Evolutionary conservation across 2,329 filamentous ascomycete genomes (phyloP).

Genomic region (Pseudogymnoascus verrucosus): DNA sequence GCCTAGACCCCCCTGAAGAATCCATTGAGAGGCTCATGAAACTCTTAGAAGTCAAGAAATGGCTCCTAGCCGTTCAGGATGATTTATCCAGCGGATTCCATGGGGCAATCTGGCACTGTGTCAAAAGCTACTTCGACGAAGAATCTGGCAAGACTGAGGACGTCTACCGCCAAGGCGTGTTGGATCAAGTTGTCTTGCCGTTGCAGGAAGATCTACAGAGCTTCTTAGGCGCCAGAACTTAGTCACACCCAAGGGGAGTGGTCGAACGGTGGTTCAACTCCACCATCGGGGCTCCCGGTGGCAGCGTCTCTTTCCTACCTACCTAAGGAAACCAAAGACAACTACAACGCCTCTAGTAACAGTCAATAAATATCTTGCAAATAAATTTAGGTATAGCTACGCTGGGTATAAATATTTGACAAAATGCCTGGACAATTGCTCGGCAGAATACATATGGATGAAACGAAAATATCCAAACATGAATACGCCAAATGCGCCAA

Average conservation of each 20-base stretch:
- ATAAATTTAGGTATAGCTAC: background rate
- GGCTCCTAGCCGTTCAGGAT: background rate
- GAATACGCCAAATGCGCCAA: background rate
- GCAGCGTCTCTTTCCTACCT: too few species aligned
- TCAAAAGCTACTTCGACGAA: background rate
- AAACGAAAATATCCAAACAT: conserved; percentile 3
- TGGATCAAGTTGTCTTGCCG: background rate
- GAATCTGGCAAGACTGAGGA: background rate
- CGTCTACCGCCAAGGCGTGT: background rate
- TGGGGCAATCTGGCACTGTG: background rate
- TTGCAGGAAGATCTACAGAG: background rate
- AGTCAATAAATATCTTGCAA: background rate
- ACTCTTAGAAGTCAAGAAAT: background rate
- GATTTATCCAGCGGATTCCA: background rate
- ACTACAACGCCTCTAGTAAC: background rate
- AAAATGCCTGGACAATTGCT: background rate
- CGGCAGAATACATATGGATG: background rate
- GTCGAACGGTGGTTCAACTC: too few species aligned
- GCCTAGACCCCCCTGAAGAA: background rate
- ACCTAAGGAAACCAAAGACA: too few species aligned
- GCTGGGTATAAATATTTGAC: background rate
- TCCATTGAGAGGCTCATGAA: background rate
- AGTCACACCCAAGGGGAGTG: background rate
- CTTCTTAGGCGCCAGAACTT: conserved; percentile 1
- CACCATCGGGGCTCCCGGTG: too few species aligned